These are phyloP conservation scores for Hibiscus mutabilis DNA, from an alignment of 345 rosid genomes.

Conservation along the genomic window DNA sequence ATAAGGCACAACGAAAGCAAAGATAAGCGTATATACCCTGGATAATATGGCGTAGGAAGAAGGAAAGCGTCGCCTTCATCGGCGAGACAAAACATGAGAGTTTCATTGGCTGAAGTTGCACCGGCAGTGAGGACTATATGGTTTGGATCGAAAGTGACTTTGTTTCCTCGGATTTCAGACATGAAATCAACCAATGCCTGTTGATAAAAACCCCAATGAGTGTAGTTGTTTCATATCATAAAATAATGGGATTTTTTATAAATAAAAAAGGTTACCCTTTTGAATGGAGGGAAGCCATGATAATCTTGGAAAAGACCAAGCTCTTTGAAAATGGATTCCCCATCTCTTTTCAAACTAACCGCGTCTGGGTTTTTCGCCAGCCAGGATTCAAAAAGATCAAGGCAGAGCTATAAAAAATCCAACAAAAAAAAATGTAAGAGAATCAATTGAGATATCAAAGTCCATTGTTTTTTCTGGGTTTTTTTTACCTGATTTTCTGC, in stretches of 20 bases:
- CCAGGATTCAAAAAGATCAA: conserved; percentile 70
- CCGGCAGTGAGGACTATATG: conserved; percentile 73
- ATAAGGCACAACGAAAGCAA: conserved; percentile 5
- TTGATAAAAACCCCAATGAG: not conserved
- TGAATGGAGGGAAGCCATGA: conserved; percentile 66
- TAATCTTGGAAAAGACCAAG: conserved; percentile 87
- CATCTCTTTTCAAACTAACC: conserved; percentile 47
- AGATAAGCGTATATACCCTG: conserved; percentile 40
- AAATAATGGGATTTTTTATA: not conserved
- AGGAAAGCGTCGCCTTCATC: conserved; percentile 76
- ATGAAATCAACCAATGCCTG: conserved; percentile 75
- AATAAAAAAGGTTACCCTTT: conserved; percentile 32
- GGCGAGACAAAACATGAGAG: conserved; percentile 69
- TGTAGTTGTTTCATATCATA: not conserved
- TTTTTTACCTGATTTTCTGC: conserved; percentile 70
- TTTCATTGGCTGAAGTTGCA: conserved; percentile 79
- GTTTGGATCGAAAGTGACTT: conserved; percentile 51
- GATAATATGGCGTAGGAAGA: conserved; percentile 77
- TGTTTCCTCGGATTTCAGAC: conserved; percentile 71
- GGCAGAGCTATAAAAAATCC: conserved; percentile 40
- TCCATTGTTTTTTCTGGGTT: not conserved
- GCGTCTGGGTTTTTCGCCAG: conserved; percentile 58
- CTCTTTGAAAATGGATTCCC: conserved; percentile 58
- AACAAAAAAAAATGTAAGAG: not conserved
- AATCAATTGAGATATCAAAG: not conserved